These are phyloP conservation scores for Solanum pennellii DNA, from an alignment of 257 asterid genomes.

Conservation along the genomic window DNA sequence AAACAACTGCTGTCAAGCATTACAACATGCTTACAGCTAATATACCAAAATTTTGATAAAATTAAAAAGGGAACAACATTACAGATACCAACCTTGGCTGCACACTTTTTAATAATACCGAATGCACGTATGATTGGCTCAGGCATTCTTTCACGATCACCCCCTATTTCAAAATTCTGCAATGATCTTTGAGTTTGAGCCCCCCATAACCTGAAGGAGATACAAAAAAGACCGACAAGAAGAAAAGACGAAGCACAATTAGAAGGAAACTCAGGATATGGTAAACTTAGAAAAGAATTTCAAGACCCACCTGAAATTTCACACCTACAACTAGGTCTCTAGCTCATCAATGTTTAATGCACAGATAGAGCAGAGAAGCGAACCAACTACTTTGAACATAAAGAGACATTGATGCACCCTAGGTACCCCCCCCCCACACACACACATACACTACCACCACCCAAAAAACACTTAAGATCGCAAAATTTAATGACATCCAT, in stretches of 20 bases:
- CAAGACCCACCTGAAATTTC: not conserved
- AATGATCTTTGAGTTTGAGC: conserved; percentile 95
- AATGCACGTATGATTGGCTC: conserved; percentile 87
- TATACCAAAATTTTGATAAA: not conserved
- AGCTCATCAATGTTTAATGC: not conserved
- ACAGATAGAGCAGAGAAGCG: not conserved
- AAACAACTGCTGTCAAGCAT: not conserved
- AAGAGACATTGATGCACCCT: not conserved
- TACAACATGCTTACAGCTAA: not conserved
- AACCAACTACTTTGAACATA: not conserved
- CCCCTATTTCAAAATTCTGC: conserved; percentile 95
- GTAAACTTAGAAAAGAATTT: not conserved
- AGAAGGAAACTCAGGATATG: not conserved
- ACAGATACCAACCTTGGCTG: conserved; percentile 62
- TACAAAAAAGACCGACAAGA: not conserved
- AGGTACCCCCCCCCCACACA: not conserved
- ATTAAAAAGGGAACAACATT: not conserved
- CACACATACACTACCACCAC: not conserved
- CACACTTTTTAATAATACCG: conserved; percentile 92
- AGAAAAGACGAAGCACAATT: not conserved
- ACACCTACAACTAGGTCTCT: not conserved
- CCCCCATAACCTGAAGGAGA: conserved; percentile 73
- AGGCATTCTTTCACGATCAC: conserved; percentile 95
- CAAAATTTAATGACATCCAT: not conserved
- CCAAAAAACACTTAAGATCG: not conserved